Percentiles rank a stretch among this genome's conserved stretches.
Evolutionary conservation across 2,329 filamentous ascomycete genomes (phyloP).

Genomic region (Calonectria pseudoturangicola): DNA sequence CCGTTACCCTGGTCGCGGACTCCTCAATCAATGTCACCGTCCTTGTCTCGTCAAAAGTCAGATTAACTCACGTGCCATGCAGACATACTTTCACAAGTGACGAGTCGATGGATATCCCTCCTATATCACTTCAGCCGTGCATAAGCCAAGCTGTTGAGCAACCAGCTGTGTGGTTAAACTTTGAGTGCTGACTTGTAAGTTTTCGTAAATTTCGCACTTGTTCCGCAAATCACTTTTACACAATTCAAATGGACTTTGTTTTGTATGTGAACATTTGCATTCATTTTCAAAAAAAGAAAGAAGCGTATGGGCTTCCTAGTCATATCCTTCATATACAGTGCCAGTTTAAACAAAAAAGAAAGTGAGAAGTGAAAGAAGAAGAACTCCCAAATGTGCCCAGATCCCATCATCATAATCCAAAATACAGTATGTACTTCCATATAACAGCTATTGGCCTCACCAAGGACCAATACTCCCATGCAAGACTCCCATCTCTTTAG

Average conservation of each 20-base stretch:
- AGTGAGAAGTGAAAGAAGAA: constrained; percentile 16
- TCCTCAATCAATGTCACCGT: constrained; percentile 21
- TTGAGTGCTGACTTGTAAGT: background rate
- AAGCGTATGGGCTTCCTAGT: constrained; percentile 24
- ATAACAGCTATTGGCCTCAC: constrained; percentile 28
- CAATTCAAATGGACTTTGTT: constrained; percentile 13
- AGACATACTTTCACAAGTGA: constrained; percentile 16
- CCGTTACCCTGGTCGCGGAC: constrained; percentile 3
- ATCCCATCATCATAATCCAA: constrained; percentile 32
- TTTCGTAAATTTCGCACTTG: background rate
- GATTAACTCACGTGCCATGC: constrained; percentile 24
- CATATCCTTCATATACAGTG: constrained; percentile 36
- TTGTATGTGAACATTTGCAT: constrained; percentile 22
- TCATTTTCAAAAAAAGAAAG: constrained; percentile 8
- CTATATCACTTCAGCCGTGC: constrained; percentile 11
- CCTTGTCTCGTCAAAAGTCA: constrained; percentile 9
- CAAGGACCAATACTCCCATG: constrained; percentile 29
- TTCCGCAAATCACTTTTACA: constrained; percentile 4
- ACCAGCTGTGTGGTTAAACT: background rate
- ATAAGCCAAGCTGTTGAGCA: constrained; percentile 7
- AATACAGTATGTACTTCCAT: constrained; percentile 40
- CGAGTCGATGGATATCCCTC: background rate
- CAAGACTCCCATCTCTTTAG: constrained; percentile 31
- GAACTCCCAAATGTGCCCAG: constrained; percentile 37
- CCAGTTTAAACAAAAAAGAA: constrained; percentile 17